Conservation (phyloP, 345 rosid genomes). For the Euphorbia tirucalli region DNA sequence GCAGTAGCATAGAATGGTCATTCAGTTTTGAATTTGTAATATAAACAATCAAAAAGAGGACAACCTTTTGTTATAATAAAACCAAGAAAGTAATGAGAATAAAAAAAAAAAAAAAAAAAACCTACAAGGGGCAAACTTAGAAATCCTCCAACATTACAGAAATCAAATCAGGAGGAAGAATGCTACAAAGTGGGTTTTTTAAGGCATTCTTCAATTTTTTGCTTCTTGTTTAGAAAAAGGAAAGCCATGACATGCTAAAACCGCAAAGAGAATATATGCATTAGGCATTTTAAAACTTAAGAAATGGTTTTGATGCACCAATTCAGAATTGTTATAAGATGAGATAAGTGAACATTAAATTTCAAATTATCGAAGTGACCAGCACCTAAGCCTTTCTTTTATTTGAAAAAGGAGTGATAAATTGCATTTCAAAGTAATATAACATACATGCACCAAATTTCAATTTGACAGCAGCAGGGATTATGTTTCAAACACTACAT, state of each 20-base stretch:
- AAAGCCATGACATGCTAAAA: background rate
- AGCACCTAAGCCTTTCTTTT: background rate
- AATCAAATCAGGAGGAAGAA: background rate
- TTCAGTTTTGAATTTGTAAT: background rate
- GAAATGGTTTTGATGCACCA: background rate
- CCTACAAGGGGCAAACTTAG: background rate
- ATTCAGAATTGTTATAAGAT: background rate
- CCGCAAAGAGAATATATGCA: background rate
- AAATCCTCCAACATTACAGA: background rate
- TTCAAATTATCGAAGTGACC: background rate
- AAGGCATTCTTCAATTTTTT: background rate
- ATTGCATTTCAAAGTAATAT: background rate
- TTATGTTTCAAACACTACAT: background rate
- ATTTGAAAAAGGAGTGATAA: background rate
- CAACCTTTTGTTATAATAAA: background rate
- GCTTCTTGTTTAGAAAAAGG: background rate
- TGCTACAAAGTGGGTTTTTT: background rate
- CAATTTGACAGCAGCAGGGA: background rate
- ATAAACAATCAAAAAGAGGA: background rate
- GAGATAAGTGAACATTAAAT: background rate
- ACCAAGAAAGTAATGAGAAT: background rate
- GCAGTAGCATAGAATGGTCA: background rate
- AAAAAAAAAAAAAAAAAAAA: too few species aligned
- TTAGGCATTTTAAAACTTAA: background rate
- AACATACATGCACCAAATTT: background rate